A percentile compares a stretch with the other conserved stretches of the same genome.
These are phyloP conservation scores for Apophysomyces sp. DNA, from an alignment of 371 early-diverging fungal genomes.

Conservation along the genomic window DNA sequence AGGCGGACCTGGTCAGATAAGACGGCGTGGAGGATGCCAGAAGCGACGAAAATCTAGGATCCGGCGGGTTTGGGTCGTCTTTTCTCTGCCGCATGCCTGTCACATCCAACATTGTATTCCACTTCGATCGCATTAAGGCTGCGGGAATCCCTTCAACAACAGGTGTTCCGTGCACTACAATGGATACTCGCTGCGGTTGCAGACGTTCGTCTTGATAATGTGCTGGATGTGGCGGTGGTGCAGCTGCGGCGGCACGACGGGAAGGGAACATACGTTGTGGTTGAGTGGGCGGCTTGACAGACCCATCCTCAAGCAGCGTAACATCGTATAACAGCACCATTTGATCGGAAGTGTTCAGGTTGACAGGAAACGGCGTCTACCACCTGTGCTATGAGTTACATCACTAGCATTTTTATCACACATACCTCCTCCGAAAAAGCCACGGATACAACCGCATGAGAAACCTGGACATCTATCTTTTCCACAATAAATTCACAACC, in stretches of 20 bases:
- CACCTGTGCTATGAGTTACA: constrained; percentile 2
- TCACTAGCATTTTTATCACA: background rate
- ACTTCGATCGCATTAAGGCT: constrained; percentile 58
- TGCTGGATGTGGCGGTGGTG: constrained; percentile 14
- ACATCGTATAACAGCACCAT: constrained; percentile 64
- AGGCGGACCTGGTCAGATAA: constrained; percentile 3
- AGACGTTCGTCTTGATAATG: constrained; percentile 34
- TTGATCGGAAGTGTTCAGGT: constrained; percentile 53
- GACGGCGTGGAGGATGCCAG: constrained; percentile 10
- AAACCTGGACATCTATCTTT: constrained; percentile 58
- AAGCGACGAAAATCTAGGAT: constrained; percentile 23
- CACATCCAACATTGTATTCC: constrained; percentile 70
- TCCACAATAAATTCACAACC: constrained; percentile 56
- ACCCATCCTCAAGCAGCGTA: constrained; percentile 58
- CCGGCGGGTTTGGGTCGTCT: constrained; percentile 34
- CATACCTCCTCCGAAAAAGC: constrained; percentile 29
- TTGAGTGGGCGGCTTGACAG: constrained; percentile 34
- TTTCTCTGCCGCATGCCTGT: constrained; percentile 48
- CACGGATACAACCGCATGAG: constrained; percentile 55
- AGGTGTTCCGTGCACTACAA: constrained; percentile 58
- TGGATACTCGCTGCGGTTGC: constrained; percentile 59
- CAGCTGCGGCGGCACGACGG: constrained; percentile 19
- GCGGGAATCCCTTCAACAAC: constrained; percentile 52
- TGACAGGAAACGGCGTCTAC: constrained; percentile 42
- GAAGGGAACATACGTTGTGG: constrained; percentile 38